phyloP scores from a whole-genome alignment of 2,329 filamentous ascomycete species.

The Ramularia collo-cygni region DNA sequence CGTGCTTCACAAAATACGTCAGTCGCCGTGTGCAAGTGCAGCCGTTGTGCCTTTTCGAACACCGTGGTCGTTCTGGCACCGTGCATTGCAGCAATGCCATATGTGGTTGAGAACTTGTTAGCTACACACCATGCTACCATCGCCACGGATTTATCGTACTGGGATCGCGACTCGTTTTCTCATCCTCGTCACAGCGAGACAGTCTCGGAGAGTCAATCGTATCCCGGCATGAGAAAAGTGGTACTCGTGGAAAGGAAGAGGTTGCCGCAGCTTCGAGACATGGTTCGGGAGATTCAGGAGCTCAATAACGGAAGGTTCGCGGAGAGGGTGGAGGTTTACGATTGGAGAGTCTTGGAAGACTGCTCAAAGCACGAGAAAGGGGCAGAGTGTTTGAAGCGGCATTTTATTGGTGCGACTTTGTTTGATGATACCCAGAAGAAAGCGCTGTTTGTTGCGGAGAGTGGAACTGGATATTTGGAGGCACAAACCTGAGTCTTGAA shows the following conservation, averaged over 20 bases:
- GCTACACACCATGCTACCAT: constrained; percentile 14
- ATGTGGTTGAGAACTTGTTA: constrained; percentile 25
- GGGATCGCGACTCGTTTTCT: constrained; percentile 26
- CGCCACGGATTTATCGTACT: constrained; percentile 17
- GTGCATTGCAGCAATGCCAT: constrained; percentile 25
- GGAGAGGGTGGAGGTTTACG: constrained; percentile 27
- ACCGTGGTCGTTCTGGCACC: constrained; percentile 23
- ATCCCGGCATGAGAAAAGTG: constrained; percentile 26
- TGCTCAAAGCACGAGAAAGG: constrained; percentile 15
- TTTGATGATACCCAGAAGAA: constrained; percentile 19
- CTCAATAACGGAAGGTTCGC: constrained; percentile 21
- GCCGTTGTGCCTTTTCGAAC: constrained; percentile 18
- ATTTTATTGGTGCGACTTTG: constrained; percentile 25
- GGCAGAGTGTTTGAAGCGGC: constrained; percentile 13
- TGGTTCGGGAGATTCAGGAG: constrained; percentile 15
- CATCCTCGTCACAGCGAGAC: constrained; percentile 14
- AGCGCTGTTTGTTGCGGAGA: constrained; percentile 18
- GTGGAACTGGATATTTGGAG: constrained; percentile 1
- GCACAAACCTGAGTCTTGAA: no score
- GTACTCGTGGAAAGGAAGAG: constrained; percentile 28
- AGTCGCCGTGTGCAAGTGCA: constrained; percentile 7
- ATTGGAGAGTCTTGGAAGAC: constrained; percentile 28
- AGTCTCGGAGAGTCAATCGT: constrained; percentile 29
- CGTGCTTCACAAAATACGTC: neutral
- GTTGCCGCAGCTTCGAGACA: constrained; percentile 6